Base-by-base conservation (phyloP, 2,329 filamentous ascomycete genomes). In the Pseudomassariella vexata region DNA sequence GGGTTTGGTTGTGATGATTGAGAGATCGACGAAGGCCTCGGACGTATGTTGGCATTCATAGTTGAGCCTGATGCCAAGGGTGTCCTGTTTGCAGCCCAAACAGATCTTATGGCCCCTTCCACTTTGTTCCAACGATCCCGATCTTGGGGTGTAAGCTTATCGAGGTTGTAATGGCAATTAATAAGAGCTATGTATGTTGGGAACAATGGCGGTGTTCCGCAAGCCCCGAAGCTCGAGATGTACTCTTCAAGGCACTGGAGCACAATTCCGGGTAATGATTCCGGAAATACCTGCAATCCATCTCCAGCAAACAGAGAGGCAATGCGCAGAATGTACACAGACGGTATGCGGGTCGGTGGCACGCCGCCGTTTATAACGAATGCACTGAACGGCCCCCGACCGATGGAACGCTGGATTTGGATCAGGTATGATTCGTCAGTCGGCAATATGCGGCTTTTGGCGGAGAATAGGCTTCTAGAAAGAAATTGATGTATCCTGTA, bases 241-340 rank as follows among this genome's bases (percentile, higher is more conserved):
- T 46, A 45, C 15, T 38, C 38, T 20, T 45, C 40, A 12, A 43
- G 21, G 19, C 43, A 47, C 17, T 34, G 30, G 10, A 48, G 22
- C 14, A 35, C 34, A 9, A 37, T 22, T 10, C 19, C 25, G 14
- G 38, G 34, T 18, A 40, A 19, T 17, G 26, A 20, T 5, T 33
- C 21, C 5, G 38, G 19, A 11, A 34, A 36, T 11, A 28, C 33
- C 16, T 34, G 33, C 12, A 29, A 35, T 19, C 33, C 26, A 9
- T 27, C 35, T 25, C 31, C 36, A 28, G 35, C 35, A 20, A 28
- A 37, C 14, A 48, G 23, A 20, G 39, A 46, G 6, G 38, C 34
- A 5, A 48, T 37, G 10, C 44, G 45, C 9, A 48, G 30, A 16
- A 46, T 20, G 17, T 43, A 36, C 1, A 37, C 22, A 2, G 45